Conservation (phyloP, 73 alveolate genomes). For the Tetrahymena malaccensis region DNA sequence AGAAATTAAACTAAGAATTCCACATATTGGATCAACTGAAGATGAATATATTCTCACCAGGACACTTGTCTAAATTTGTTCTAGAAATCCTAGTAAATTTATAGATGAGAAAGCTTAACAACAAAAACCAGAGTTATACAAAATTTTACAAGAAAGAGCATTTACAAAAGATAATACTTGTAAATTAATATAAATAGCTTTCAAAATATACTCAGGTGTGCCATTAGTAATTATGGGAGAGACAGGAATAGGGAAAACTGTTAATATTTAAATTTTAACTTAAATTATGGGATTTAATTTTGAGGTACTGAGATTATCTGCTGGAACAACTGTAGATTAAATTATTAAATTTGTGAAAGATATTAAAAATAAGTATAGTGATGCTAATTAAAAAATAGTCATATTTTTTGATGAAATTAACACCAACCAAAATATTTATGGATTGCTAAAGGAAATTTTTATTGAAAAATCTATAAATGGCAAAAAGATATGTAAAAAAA, state of each 20-base stretch:
- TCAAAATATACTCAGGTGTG: constrained; percentile 45
- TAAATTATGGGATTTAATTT: constrained; percentile 41
- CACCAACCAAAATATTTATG: constrained; percentile 37
- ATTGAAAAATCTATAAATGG: not conserved
- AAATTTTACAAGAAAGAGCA: not conserved
- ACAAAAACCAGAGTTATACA: not conserved
- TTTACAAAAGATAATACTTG: constrained; percentile 40
- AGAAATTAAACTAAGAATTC: not conserved
- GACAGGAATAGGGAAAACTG: constrained; percentile 76
- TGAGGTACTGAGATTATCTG: constrained; percentile 43
- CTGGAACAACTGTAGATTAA: constrained; percentile 49
- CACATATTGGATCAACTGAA: not conserved
- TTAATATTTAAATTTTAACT: constrained; percentile 46
- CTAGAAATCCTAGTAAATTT: not conserved
- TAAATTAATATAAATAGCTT: constrained; percentile 29
- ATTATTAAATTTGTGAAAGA: constrained; percentile 33
- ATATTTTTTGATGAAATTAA: constrained; percentile 71
- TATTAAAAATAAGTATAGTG: constrained; percentile 13
- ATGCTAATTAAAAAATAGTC: constrained; percentile 27
- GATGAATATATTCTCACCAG: not conserved
- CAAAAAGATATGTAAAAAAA: not conserved
- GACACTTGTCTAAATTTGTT: not conserved
- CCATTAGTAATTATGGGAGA: constrained; percentile 72
- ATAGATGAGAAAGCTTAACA: not conserved
- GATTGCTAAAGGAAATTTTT: constrained; percentile 31